Base-by-base conservation (phyloP, 176 grass and related monocot genomes). In the Ampelocalamus luodianensis region DNA sequence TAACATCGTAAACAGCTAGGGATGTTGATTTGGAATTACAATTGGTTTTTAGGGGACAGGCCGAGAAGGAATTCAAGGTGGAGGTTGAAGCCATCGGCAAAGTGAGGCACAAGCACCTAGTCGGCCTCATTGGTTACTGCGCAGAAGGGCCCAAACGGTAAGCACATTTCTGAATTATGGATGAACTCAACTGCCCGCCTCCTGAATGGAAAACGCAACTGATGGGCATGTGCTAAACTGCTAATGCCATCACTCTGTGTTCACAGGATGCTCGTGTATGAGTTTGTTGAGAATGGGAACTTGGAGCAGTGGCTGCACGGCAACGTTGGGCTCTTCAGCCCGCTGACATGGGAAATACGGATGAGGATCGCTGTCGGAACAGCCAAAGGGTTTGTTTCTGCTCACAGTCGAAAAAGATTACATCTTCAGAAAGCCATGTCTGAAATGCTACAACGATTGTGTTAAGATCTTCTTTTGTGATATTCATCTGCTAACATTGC, bases 51-150 rank as follows among this genome's bases (percentile, higher is more conserved):
- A 99, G 97, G 88, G 97, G 97, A 14, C 97, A 96, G 83, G 97
- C 97, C 2, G 97, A 99, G 86, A 96, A 92, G 86, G 97, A 99
- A 49, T 99, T 99, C 88, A 94, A 96, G 78, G 97, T 99, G 83
- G 97, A 99, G 84, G 93, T 99, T 13, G 97, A 99, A 80, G 92
- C 88, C 24, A 99, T 99, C 8, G 97, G 97, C 68, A 96, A 89
- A 86, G 97, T 99, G 65, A 89, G 97, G 83, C 97, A 99, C 72
- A 99, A 96, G 78, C 90, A 96, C 73, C 94, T 99, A 27, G 93
- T 91, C 15, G 93, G 93, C 10, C 90, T 99, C n/a, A 72, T 99
- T 60, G 93, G 97, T 2, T 99, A 94, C 50, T 94, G 97, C 74
- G 97, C 97, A 3, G 86, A 99, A 86, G 97, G 92, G 40, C 63